Evolutionary conservation across 1,284 basidiomycete genomes (phyloP).

Genomic region (Ganoderma resinaceum): DNA sequence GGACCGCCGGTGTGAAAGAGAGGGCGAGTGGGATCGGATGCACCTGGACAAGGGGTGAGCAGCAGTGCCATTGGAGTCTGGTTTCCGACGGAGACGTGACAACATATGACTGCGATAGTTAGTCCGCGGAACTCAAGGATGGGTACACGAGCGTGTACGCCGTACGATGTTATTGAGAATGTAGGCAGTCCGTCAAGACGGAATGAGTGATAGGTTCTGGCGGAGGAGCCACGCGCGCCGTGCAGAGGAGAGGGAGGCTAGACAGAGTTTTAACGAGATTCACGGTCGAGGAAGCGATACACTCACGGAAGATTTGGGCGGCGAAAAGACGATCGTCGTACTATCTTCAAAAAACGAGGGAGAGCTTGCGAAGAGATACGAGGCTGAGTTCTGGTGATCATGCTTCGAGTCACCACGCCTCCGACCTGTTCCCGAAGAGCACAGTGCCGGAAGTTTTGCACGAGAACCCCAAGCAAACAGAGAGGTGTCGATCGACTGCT

Average conservation of each 20-base stretch:
- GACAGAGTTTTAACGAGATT: not conserved
- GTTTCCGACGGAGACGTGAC: not conserved
- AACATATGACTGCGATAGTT: not conserved
- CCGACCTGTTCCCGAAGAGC: not conserved
- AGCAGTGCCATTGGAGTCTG: not conserved
- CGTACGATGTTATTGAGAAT: conserved; percentile 2
- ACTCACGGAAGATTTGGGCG: not conserved
- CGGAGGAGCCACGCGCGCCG: not conserved
- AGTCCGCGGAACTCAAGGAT: not conserved
- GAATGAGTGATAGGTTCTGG: not conserved
- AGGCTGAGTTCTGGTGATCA: not conserved
- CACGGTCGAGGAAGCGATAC: not conserved
- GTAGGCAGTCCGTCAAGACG: not conserved
- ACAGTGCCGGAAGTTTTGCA: not conserved
- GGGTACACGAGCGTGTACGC: conserved; percentile 8
- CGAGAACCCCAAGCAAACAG: conserved; percentile 11
- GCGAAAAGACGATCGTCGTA: not conserved
- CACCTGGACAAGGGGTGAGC: not conserved
- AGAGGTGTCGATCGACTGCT: conserved; percentile 3
- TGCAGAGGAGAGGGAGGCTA: not conserved
- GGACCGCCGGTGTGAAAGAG: not conserved
- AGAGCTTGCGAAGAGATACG: not conserved
- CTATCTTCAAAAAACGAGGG: not conserved
- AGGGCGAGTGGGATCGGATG: conserved; percentile 1
- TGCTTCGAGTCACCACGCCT: not conserved